A percentile compares a stretch with the other conserved stretches of the same genome.
These are phyloP conservation scores for Penicillium sp. DNA, from an alignment of 2,329 filamentous ascomycete genomes.

Conservation along the genomic window DNA sequence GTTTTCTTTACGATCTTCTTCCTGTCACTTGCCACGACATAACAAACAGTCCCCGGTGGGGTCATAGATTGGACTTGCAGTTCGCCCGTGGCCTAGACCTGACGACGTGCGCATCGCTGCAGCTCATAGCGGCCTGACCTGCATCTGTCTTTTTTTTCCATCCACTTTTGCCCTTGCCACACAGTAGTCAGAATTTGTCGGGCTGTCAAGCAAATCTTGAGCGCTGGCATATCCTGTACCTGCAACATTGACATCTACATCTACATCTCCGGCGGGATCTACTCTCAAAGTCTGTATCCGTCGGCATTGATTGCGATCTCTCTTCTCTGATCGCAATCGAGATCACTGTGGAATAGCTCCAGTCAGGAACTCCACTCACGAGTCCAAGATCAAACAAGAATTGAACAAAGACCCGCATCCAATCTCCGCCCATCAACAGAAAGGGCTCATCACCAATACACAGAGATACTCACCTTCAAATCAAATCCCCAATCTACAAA, in stretches of 20 bases:
- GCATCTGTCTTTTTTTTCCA: conserved; percentile 27
- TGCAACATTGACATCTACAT: conserved; percentile 2
- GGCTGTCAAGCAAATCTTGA: conserved; percentile 3
- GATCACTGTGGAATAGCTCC: neutral
- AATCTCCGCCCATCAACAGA: neutral
- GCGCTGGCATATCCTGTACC: neutral
- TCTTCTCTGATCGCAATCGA: neutral
- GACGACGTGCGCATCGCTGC: conserved; percentile 24
- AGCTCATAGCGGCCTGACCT: conserved; percentile 30
- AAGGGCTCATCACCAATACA: neutral
- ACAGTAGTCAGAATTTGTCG: conserved; percentile 16
- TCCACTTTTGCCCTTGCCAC: conserved; percentile 22
- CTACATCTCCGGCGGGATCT: neutral
- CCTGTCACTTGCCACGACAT: conserved; percentile 14
- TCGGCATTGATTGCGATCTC: neutral
- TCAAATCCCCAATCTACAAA: neutral
- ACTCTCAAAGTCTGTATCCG: neutral
- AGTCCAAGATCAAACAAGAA: neutral
- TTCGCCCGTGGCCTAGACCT: conserved; percentile 23
- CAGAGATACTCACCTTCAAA: neutral
- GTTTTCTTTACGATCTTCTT: neutral
- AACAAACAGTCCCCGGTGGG: conserved; percentile 16
- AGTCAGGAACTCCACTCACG: conserved; percentile 2
- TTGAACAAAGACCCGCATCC: neutral
- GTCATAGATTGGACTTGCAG: conserved; percentile 17